These are phyloP conservation scores for Ophiostoma sp. DNA, from an alignment of 2,329 filamentous ascomycete species.

Conservation along the genomic window DNA sequence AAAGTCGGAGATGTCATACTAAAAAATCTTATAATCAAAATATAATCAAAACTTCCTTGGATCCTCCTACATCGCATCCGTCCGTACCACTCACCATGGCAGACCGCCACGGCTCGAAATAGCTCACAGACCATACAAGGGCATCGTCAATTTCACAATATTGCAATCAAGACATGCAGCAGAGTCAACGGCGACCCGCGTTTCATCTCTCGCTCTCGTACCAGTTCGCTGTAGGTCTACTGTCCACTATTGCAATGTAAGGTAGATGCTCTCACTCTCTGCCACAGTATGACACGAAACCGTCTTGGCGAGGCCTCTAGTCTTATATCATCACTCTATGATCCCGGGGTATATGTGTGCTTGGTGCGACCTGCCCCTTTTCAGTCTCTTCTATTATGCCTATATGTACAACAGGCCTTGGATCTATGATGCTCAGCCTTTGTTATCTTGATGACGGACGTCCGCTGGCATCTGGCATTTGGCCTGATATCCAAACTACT, in stretches of 20 bases:
- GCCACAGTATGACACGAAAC: neutral
- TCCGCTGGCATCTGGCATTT: neutral
- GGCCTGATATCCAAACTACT: neutral
- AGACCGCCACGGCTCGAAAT: conserved; percentile 1
- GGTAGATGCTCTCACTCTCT: neutral
- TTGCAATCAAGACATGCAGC: conserved; percentile 16
- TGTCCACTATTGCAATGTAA: neutral
- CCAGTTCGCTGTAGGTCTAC: neutral
- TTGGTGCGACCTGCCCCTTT: conserved; percentile 20
- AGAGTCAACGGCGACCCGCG: conserved; percentile 21
- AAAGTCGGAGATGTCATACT: too few species aligned
- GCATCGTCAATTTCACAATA: conserved; percentile 13
- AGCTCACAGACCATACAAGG: neutral
- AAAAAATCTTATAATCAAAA: too few species aligned
- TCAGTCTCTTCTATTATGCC: neutral
- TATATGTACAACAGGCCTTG: neutral
- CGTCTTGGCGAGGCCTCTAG: neutral
- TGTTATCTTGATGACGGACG: neutral
- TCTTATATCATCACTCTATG: neutral
- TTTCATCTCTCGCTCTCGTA: conserved; percentile 7
- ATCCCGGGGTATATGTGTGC: conserved; percentile 12
- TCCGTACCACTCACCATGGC: neutral
- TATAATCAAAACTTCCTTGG: neutral
- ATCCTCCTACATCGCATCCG: neutral
- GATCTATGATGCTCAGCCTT: neutral